Conservation (phyloP, 2,329 filamentous ascomycete genomes). For the Stachybotrys echinatus region DNA sequence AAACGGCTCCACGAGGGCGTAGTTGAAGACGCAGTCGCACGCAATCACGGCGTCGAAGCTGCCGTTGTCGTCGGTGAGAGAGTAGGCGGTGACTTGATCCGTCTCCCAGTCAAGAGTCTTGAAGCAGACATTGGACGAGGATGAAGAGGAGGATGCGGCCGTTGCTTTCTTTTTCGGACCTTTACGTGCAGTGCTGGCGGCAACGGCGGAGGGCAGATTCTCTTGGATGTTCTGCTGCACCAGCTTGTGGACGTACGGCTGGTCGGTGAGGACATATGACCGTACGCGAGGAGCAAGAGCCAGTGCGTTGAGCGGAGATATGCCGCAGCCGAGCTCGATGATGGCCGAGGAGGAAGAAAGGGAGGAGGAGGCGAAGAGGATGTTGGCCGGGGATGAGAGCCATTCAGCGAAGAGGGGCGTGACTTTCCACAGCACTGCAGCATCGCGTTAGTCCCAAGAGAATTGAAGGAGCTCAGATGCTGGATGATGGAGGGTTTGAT, state of each 20-base stretch:
- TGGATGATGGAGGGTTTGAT: constrained; percentile 7
- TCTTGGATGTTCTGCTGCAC: constrained; percentile 70
- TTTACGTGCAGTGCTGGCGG: constrained; percentile 4
- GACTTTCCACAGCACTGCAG: constrained; percentile 80
- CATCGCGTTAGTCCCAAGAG: constrained; percentile 7
- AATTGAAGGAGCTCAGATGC: background rate
- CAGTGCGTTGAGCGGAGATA: constrained; percentile 74
- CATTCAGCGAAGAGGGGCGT: constrained; percentile 78
- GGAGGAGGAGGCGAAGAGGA: constrained; percentile 44
- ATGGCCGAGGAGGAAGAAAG: constrained; percentile 54
- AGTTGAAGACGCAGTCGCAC: constrained; percentile 95
- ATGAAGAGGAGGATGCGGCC: constrained; percentile 20
- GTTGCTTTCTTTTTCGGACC: constrained; percentile 7
- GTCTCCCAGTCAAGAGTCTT: constrained; percentile 79
- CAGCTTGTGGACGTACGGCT: constrained; percentile 74
- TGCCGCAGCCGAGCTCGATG: constrained; percentile 84
- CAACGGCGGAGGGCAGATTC: constrained; percentile 35
- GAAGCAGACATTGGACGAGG: constrained; percentile 43
- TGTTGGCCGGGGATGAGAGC: constrained; percentile 60
- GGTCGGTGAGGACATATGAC: constrained; percentile 78
- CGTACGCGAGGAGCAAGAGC: constrained; percentile 55
- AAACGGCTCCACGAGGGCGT: constrained; percentile 73
- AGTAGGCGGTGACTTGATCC: constrained; percentile 41
- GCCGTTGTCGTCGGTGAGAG: constrained; percentile 27
- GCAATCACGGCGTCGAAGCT: constrained; percentile 72